Base-by-base conservation (phyloP, 768 basidiomycete genomes). In the Dacryopinax primogenitus region DNA sequence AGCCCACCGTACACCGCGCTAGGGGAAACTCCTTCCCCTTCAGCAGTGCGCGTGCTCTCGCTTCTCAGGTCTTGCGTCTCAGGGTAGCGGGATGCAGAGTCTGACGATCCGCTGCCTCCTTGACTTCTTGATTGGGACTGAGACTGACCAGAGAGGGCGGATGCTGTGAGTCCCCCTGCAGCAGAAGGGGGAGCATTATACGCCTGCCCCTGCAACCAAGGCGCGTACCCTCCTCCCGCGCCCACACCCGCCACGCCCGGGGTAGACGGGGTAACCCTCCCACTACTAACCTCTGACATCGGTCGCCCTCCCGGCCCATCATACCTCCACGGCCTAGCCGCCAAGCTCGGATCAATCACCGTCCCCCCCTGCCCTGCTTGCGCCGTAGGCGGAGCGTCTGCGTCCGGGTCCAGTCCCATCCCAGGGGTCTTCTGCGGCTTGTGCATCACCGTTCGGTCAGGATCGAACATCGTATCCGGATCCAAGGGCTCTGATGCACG, bases 1-100 rank as follows among this genome's bases (percentile, higher is more conserved):
- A 58, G 4, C 7, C 45, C 45, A 6, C 51, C 51, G 18, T 58
- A 58, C 11, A 30, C 51, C 51, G 11, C 13, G 30, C 51, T 58
- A 9, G 51, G 51, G 13, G 51, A 11, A 30, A 13, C 18, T 2
- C 30, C 30, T 15, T 58, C 51, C 13, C 51, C 51, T n/a, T n/a
- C n/a, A n/a, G n/a, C n/a, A n/a, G n/a, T n/a, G n/a, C n/a, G n/a
- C 51, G 51, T 58, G 51, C 51, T 58, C 30, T 58, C 51, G 51
- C 51, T 58, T 30, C 32, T 23, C 51, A 58, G 26, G 26, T 58
- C 45, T 15, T 58, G 51, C 7, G 51, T 58, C 30, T 58, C 51
- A 30, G 51, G 51, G 30, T 58, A 58, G 26, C 51, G 51, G 7
- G 13, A 28, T 2, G 51, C 51, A 58, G 51, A 58, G 30, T 58